Conservation (phyloP, 352 stramenopile species). For the Phytophthora cactorum region DNA sequence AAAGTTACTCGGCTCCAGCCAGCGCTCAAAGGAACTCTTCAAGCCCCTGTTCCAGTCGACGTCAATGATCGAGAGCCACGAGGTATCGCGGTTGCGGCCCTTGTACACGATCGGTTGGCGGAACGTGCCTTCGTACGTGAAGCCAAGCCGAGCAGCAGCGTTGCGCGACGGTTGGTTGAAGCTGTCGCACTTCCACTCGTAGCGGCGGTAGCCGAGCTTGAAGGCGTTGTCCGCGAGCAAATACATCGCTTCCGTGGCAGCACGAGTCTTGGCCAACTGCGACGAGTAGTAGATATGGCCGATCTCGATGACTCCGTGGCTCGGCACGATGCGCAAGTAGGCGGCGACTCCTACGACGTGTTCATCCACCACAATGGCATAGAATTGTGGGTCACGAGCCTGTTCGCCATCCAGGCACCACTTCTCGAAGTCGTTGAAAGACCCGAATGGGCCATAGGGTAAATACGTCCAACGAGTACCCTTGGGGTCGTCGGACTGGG, state of each 20-base stretch:
- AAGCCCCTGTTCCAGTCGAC: conserved; percentile 20
- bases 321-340: conserved; percentile 26
- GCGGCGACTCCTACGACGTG: conserved; percentile 17
- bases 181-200: not conserved
- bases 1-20: not conserved
- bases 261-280: conserved; percentile 16
- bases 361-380: conserved; percentile 22
- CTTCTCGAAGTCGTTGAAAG: conserved; percentile 19
- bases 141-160: conserved; percentile 20
- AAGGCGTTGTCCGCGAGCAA: conserved; percentile 25
- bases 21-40: conserved; percentile 16
- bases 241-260: conserved; percentile 23
- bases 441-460: conserved; percentile 21
- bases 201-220: conserved; percentile 30
- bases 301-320: conserved; percentile 23
- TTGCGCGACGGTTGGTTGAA: conserved; percentile 22
- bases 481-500: conserved; percentile 17
- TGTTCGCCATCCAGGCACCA: conserved; percentile 7
- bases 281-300: conserved; percentile 26
- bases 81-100: conserved; percentile 27
- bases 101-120: conserved; percentile 3
- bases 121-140: conserved; percentile 33
- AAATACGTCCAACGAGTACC: conserved; percentile 30
- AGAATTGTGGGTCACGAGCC: conserved; percentile 17
- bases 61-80: conserved; percentile 35